Evolutionary conservation across 169 alveolate species (phyloP).

Genomic region (Blepharisma undulans): DNA sequence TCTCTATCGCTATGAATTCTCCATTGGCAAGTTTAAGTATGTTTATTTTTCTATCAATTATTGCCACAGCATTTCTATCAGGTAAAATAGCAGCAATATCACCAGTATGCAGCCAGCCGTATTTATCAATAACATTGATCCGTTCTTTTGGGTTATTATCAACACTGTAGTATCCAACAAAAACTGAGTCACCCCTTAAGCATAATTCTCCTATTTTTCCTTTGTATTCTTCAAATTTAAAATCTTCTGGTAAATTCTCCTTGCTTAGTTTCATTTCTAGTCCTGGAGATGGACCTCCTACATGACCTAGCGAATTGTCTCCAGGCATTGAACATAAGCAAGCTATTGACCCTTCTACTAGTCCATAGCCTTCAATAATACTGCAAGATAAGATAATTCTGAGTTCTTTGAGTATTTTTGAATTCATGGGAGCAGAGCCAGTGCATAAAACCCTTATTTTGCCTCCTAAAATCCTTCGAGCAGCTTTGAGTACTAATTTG

Average conservation of each 20-base stretch:
- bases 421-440: constrained; percentile 87
- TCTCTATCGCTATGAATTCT: constrained; percentile 95
- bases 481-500: constrained; percentile 72
- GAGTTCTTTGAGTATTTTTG: constrained; percentile 71
- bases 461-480: constrained; percentile 79
- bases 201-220: constrained; percentile 54
- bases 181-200: constrained; percentile 53
- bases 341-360: constrained; percentile 84
- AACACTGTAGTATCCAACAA: constrained; percentile 51
- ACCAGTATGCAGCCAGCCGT: constrained; percentile 94
- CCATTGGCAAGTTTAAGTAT: constrained; percentile 94
- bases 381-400: constrained; percentile 71
- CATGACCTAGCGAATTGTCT: constrained; percentile 75
- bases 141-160: constrained; percentile 34
- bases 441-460: constrained; percentile 76
- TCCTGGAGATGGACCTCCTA: constrained; percentile 85
- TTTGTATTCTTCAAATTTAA: constrained; percentile 25
- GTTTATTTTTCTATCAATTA: constrained; percentile 93
- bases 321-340: constrained; percentile 57
- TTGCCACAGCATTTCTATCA: constrained; percentile 82
- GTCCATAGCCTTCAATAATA: constrained; percentile 80
- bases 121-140: constrained; percentile 42
- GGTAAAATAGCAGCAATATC: constrained; percentile 86
- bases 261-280: constrained; percentile 59
- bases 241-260: constrained; percentile 60